Base-by-base conservation (phyloP, 352 stramenopile species). In the Globisporangium okanoganense region DNA sequence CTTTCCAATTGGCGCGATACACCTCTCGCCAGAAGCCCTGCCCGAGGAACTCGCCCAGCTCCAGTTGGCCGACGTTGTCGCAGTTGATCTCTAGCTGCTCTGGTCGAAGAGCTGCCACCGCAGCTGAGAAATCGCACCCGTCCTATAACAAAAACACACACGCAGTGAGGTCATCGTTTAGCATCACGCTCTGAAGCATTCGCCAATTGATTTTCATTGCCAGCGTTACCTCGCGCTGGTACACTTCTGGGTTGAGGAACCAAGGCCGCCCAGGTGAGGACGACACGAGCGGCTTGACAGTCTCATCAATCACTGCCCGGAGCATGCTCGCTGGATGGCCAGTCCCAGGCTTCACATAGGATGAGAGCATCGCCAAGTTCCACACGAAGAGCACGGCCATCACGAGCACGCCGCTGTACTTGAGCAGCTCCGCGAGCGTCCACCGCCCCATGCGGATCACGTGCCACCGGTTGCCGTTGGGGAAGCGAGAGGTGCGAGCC, bases 1-100 rank as follows among this genome's bases (percentile, higher is more conserved):
- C 82, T 65, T 92, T 84, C 82, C 82, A 92, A 5, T 73, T 76
- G 8, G 82, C 73, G 31, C 79, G 84, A 69, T 73, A 90, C 35
- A 92, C 82, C 53, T 90, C 54, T 53, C 82, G 66, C 82, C 82
- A 92, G 60, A 83, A 92, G 3, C 82, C 82, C 62, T 87, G 69
- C 27, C 82, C 82, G 2, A 92, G 58, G 29, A 73, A 85, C 20
- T 90, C 80, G 10, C 67, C 78, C 0, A 68, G 52, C 9, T 77
- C 55, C 31, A 92, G 50, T 45, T 87, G 44, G 16, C 79, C 60
- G 16, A 92, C 84, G 61, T 92, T 92, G 29, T 31, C 71, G 49
- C 82, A 92, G 41, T 89, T 87, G 48, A 92, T 79, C 56, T 86
- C 73, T 20, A 92, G 56, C 33, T 87, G 52, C 10, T 77, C 66